These are phyloP conservation scores for Malassezia nana DNA, from an alignment of 1,284 basidiomycete genomes.

Conservation along the genomic window DNA sequence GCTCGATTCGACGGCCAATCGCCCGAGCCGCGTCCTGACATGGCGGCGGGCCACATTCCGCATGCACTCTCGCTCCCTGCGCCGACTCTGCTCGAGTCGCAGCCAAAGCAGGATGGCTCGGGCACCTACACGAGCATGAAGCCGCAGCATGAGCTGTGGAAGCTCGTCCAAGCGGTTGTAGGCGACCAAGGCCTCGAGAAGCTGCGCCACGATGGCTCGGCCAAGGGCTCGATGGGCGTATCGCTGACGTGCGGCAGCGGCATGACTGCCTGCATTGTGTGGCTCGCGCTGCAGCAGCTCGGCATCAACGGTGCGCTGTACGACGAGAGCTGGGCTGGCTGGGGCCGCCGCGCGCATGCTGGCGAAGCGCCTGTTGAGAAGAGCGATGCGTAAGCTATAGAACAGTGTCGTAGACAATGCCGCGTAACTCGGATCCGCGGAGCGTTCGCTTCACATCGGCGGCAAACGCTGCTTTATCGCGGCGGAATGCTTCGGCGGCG, in stretches of 20 bases:
- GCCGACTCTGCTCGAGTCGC: slow-evolving; percentile 60
- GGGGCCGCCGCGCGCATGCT: slow-evolving; percentile 18
- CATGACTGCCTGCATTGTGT: slow-evolving; percentile 89
- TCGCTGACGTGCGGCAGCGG: slow-evolving; percentile 54
- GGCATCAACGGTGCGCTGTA: slow-evolving; percentile 61
- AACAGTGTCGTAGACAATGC: slow-evolving; percentile 37
- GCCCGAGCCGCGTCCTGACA: slow-evolving; percentile 76
- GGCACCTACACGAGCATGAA: slow-evolving; percentile 46
- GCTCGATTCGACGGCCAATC: slow-evolving; percentile 62
- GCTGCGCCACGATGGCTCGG: slow-evolving; percentile 35
- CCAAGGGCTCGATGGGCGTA: slow-evolving; percentile 18
- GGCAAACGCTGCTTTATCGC: slow-evolving; percentile 33
- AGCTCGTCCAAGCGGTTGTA: slow-evolving; percentile 58
- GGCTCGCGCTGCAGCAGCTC: slow-evolving; percentile 69
- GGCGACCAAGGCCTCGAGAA: slow-evolving; percentile 36
- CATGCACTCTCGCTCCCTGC: slow-evolving; percentile 77
- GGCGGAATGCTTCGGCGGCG: slow-evolving; percentile 46
- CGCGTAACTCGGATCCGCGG: slow-evolving; percentile 31
- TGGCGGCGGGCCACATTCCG: slow-evolving; percentile 88
- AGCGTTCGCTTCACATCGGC: slow-evolving; percentile 37
- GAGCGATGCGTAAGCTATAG: not conserved
- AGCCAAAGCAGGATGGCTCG: slow-evolving; percentile 47
- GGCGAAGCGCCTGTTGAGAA: slow-evolving; percentile 16
- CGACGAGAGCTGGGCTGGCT: slow-evolving; percentile 56
- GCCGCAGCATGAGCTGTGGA: slow-evolving; percentile 42